Conservation (phyloP, 345 rosid species). For the Populus alba region DNA sequence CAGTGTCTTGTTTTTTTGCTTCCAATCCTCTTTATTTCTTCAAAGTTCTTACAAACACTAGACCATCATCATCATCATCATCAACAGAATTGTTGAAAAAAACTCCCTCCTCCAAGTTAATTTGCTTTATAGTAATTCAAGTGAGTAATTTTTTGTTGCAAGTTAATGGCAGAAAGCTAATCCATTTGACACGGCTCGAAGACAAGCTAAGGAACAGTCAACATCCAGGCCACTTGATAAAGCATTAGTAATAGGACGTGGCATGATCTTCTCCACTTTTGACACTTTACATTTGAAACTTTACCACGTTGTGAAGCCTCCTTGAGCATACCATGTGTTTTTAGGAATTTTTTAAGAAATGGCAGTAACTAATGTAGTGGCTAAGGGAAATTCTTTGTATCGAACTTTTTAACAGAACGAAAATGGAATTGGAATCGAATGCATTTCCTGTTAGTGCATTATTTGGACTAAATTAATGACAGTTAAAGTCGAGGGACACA, state of each 20-base stretch:
- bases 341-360: neutral
- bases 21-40: conserved; percentile 9
- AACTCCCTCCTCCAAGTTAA: neutral
- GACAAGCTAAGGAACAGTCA: neutral
- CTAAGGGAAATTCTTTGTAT: neutral
- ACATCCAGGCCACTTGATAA: neutral
- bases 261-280: conserved; percentile 23
- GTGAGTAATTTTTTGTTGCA: neutral
- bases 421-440: neutral
- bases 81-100: neutral
- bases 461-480: too few species aligned
- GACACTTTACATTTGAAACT: too few species aligned
- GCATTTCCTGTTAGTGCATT: neutral
- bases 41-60: conserved; percentile 21
- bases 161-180: neutral
- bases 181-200: neutral
- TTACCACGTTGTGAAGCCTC: neutral
- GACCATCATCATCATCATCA: conserved; percentile 7
- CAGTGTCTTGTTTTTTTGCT: neutral
- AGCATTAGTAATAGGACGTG: conserved; percentile 2
- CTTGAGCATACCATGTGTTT: neutral
- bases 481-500: neutral
- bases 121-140: neutral
- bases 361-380: neutral
- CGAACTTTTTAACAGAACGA: neutral